phyloP scores from a whole-genome alignment of 2,329 filamentous ascomycete genomes.

The Fusarium concolor region DNA sequence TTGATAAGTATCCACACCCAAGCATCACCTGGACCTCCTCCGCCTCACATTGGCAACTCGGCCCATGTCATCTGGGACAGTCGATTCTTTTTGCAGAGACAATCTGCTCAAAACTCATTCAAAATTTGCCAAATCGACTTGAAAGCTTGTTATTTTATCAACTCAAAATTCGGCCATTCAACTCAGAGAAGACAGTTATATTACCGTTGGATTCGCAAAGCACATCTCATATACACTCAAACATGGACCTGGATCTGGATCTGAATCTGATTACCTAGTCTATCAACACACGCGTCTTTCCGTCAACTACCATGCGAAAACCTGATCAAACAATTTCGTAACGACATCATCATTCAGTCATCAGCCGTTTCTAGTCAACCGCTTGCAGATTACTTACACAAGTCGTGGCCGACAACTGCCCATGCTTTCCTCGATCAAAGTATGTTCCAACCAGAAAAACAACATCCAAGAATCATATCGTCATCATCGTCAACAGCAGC shows the following conservation, averaged over 20 bases:
- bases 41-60: constrained; percentile 36
- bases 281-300: constrained; percentile 26
- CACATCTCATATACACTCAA: constrained; percentile 1
- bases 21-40: constrained; percentile 35
- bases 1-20: constrained; percentile 39
- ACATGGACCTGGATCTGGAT: neutral
- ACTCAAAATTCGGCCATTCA: neutral
- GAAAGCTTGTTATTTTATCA: neutral
- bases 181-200: neutral
- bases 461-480: constrained; percentile 39
- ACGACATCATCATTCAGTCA: constrained; percentile 49
- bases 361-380: constrained; percentile 46
- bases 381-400: constrained; percentile 45
- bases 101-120: neutral
- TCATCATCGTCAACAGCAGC: constrained; percentile 28
- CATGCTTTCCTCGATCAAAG: constrained; percentile 45
- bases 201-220: constrained; percentile 3
- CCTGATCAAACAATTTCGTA: constrained; percentile 41
- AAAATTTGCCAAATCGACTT: neutral
- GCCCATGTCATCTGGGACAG: constrained; percentile 32
- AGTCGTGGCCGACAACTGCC: constrained; percentile 39
- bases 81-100: neutral
- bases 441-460: constrained; percentile 43
- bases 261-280: constrained; percentile 27
- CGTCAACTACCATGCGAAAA: constrained; percentile 18